phyloP scores from a whole-genome alignment of 768 basidiomycete genomes.

The Brasilioporus rufonigricans region DNA sequence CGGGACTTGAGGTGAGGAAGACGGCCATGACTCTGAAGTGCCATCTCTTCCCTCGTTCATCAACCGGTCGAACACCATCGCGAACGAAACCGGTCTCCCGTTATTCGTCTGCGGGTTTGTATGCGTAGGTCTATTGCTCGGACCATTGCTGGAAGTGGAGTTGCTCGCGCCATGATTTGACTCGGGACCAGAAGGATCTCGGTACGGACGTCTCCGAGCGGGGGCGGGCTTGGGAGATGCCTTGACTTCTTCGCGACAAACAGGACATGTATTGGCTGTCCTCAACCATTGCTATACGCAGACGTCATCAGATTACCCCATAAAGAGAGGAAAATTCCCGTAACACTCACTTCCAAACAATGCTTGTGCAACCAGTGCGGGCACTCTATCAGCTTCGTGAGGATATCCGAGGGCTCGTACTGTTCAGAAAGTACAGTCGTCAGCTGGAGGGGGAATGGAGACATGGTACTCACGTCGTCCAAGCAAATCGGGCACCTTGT shows the following conservation, averaged over 20 bases:
- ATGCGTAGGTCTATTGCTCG: slow-evolving; percentile 3
- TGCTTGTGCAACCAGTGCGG: slow-evolving; percentile 78
- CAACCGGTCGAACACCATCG: slow-evolving; percentile 22
- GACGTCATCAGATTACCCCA: not conserved
- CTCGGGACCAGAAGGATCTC: slow-evolving; percentile 4
- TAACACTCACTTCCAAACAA: slow-evolving; percentile 62
- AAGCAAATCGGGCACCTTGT: slow-evolving; percentile 80
- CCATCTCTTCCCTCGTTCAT: slow-evolving; percentile 15
- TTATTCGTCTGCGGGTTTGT: slow-evolving; percentile 6
- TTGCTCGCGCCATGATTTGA: slow-evolving; percentile 6
- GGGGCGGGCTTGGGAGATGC: slow-evolving; percentile 23
- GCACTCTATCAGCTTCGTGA: slow-evolving; percentile 68
- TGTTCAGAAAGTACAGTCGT: slow-evolving; percentile 28
- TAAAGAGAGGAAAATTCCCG: not conserved
- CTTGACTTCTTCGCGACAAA: slow-evolving; percentile 66
- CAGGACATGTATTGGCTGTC: slow-evolving; percentile 74
- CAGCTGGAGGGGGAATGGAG: not conserved
- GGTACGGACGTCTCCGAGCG: slow-evolving; percentile 17
- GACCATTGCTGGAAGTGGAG: not conserved
- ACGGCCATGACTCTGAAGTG: slow-evolving; percentile 1
- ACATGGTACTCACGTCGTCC: slow-evolving; percentile 63
- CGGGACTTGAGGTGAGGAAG: not conserved
- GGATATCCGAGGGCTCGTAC: slow-evolving; percentile 62
- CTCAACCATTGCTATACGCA: slow-evolving; percentile 71
- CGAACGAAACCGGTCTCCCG: slow-evolving; percentile 18